These are phyloP conservation scores for Phlebopus sp. DNA, from an alignment of 1,284 basidiomycete species.

Conservation along the genomic window DNA sequence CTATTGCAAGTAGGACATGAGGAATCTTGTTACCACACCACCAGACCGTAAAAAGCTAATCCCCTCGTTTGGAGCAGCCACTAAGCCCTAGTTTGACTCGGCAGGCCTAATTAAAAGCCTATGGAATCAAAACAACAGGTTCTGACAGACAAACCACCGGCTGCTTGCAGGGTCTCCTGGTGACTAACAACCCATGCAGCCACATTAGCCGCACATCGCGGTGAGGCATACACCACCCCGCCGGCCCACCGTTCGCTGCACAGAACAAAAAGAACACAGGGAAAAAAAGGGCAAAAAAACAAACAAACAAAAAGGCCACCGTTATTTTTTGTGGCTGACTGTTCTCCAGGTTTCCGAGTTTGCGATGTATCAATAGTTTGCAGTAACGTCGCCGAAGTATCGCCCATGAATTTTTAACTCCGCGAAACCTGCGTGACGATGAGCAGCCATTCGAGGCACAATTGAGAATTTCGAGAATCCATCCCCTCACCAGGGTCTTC, in stretches of 20 bases:
- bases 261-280: too few species aligned
- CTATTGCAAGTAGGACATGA: slow-evolving; percentile 18
- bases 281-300: too few species aligned
- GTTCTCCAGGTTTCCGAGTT: neutral
- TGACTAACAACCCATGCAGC: slow-evolving; percentile 22
- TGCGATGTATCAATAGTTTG: neutral
- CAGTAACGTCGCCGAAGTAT: neutral
- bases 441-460: neutral
- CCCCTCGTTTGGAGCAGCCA: slow-evolving; percentile 28
- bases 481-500: neutral
- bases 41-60: slow-evolving; percentile 12
- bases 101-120: slow-evolving; percentile 29
- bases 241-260: too few species aligned
- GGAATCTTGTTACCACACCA: slow-evolving; percentile 25
- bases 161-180: slow-evolving; percentile 20
- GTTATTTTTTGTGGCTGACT: too few species aligned
- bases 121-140: slow-evolving; percentile 29
- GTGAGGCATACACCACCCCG: too few species aligned
- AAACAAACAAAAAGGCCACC: too few species aligned
- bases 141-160: slow-evolving; percentile 24
- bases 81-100: slow-evolving; percentile 27
- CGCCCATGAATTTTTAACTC: slow-evolving; percentile 26
- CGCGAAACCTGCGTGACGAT: slow-evolving; percentile 29
- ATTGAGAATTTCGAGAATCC: too few species aligned
- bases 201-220: too few species aligned